phyloP scores from a whole-genome alignment of 176 grass and related monocot genomes.

The Aechmea fasciata region DNA sequence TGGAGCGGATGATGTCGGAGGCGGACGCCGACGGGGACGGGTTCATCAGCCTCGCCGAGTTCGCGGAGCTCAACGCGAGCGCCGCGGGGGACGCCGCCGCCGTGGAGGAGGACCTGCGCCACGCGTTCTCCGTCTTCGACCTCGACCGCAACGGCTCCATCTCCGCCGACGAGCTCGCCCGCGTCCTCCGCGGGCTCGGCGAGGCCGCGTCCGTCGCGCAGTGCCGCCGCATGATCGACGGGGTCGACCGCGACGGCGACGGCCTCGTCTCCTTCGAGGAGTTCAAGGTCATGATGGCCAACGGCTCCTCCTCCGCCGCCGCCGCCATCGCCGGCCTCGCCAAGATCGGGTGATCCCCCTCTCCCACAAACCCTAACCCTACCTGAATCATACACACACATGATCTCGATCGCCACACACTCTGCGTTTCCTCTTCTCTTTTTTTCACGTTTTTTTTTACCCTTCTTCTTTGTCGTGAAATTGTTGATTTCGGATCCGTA shows the following conservation, averaged over 20 bases:
- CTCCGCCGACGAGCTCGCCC: conserved; percentile 71
- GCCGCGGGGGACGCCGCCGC: conserved; percentile 22
- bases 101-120: conserved; percentile 71
- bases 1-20: conserved; percentile 81
- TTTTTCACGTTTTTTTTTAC: not conserved
- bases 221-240: conserved; percentile 84
- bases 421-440: not conserved
- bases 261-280: conserved; percentile 81
- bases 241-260: conserved; percentile 78
- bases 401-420: too few relatives aligned
- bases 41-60: conserved; percentile 80
- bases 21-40: conserved; percentile 83
- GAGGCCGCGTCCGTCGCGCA: conserved; percentile 66
- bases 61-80: conserved; percentile 50
- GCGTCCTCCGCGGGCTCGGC: conserved; percentile 58
- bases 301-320: conserved; percentile 16
- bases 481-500: too few relatives aligned
- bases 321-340: conserved; percentile 22
- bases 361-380: not conserved
- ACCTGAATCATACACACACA: not conserved
- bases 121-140: conserved; percentile 79
- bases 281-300: conserved; percentile 90
- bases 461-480: not conserved
- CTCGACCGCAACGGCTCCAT: conserved; percentile 70
- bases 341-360: conserved; percentile 14